Evolutionary conservation across 2,329 filamentous ascomycete genomes (phyloP), one percentile per base, ranked within the genome.

Genomic region (Monilinia fructigena): DNA sequence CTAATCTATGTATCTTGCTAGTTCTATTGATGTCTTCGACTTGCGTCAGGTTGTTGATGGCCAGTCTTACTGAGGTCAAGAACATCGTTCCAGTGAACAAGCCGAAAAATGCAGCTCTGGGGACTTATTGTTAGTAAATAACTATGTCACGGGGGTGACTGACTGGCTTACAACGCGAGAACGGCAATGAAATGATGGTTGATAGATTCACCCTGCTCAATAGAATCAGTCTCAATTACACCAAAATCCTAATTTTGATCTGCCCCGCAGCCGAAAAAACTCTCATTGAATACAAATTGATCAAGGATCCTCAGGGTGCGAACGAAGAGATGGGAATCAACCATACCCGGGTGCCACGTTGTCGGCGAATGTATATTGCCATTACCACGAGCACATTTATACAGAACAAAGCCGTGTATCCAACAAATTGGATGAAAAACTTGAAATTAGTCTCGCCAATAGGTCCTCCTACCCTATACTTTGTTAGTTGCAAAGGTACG

Each of bases 361-460:
- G 80, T 63, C 87, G 67, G 35, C 68, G 66, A 38, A 93, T 77
- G 68, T 87, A 89, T 64, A 89, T 85, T 2, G 86, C 87, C 68
- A 87, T 80, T 0, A 89, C 82, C 28, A 87, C 83, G 60, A 96
- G 78, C 12, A 85, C 78, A 67, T 91, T 84, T 3, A 81, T 77
- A 70, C 89, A 92, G 72, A 89, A 91, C 4, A 92, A 72, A 5
- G 86, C 79, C 1, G 87, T 87, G 76, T 95, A 97, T 54, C 86
- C 83, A 20, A 88, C 87, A 74, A 97, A 97, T 71, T 97, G 95
- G 14, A 93, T 81, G 75, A 99, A 98, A 78, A 92, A 97, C 74
- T 97, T 97, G 80, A 94, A 93, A 2, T 89, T 87, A 1, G 87
- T 93, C 76, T 97, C 93, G 0, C 88, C 90, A 12, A 99, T 88